Base-by-base conservation (phyloP, 352 stramenopile genomes). In the Phytophthora sansomeana region DNA sequence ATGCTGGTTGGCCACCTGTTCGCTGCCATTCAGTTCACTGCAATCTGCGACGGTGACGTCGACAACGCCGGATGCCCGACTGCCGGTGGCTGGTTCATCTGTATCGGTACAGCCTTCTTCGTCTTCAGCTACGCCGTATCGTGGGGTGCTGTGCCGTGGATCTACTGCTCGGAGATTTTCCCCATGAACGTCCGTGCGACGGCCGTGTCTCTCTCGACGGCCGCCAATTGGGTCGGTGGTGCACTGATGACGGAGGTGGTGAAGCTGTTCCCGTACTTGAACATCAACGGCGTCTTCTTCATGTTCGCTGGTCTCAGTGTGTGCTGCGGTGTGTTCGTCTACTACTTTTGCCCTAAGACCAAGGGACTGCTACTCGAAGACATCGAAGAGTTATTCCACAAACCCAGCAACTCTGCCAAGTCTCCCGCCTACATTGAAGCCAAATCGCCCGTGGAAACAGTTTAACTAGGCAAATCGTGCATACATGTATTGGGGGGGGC, bases 251-350 rank as follows among this genome's bases (percentile, higher is more conserved):
- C 64, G 38, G 58, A 72, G 30, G 38, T 72, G 6, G 64, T 72
- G 4, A 72, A 72, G 44, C 51, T 72, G 14, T 68, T 72, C 57
- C 64, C 64, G 44, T 51, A 74, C 47, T 38, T 83, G 38, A 77
- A 82, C 67, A 80, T 82, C 59, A 76, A 82, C 67, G 74, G 74
- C 17, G 75, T 82, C 38, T 89, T 89, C 71, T 83, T 77, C 67
- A 64, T 89, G 41, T 89, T 89, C 61, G 71, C 72, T 1, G 76
- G 50, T 0, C 58, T 78, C 9, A 74, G 71, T 10, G 56, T 79
- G 14, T 26, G 77, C 50, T 82, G 64, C 32, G 71, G 62, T 8
- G 19, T 71, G 13, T 83, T 79, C 39, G 72, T 80, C 19, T 83
- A 75, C 53, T 80, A 69, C 58, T 67, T 75, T 16, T 83, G 75